Conservation (phyloP, 1,139 yeast genomes). For the Candida albicans region DNA sequence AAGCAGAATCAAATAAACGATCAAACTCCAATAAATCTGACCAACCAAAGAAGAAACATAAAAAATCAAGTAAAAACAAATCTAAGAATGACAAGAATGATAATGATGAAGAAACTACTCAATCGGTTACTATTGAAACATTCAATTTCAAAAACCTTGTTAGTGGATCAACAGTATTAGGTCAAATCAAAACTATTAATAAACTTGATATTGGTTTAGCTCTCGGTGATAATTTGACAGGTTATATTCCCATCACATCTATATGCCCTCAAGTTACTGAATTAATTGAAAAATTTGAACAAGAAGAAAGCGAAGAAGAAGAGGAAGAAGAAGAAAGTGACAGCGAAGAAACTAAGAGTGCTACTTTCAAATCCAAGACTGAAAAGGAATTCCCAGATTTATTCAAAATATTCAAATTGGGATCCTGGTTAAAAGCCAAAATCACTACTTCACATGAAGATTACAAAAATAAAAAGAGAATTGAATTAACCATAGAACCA, state of each 20-base stretch:
- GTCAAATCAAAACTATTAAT: slow-evolving; percentile 65
- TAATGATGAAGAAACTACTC: slow-evolving; percentile 25
- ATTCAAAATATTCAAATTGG: slow-evolving; percentile 55
- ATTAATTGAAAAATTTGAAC: slow-evolving; percentile 52
- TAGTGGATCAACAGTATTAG: slow-evolving; percentile 74
- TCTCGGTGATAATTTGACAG: slow-evolving; percentile 80
- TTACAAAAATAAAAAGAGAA: slow-evolving; percentile 58
- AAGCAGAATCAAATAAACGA: slow-evolving; percentile 36
- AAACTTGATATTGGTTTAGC: slow-evolving; percentile 66
- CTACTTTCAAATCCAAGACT: slow-evolving; percentile 24
- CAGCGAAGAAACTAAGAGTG: slow-evolving; percentile 27
- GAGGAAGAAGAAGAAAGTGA: slow-evolving; percentile 44
- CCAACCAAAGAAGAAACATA: slow-evolving; percentile 22
- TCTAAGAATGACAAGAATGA: slow-evolving; percentile 24
- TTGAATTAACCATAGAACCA: slow-evolving; percentile 78
- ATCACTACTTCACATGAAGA: slow-evolving; percentile 52
- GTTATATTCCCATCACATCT: slow-evolving; percentile 75
- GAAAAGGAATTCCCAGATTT: slow-evolving; percentile 55
- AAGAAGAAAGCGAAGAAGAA: slow-evolving; percentile 39
- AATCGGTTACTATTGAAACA: slow-evolving; percentile 52
- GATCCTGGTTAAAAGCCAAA: slow-evolving; percentile 85
- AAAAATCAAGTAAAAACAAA: slow-evolving; percentile 35
- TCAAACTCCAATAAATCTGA: slow-evolving; percentile 24
- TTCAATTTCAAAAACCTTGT: slow-evolving; percentile 59
- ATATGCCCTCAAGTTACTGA: slow-evolving; percentile 64